These are phyloP conservation scores for Moricandia arvensis DNA, from an alignment of 345 rosid genomes.

Conservation along the genomic window DNA sequence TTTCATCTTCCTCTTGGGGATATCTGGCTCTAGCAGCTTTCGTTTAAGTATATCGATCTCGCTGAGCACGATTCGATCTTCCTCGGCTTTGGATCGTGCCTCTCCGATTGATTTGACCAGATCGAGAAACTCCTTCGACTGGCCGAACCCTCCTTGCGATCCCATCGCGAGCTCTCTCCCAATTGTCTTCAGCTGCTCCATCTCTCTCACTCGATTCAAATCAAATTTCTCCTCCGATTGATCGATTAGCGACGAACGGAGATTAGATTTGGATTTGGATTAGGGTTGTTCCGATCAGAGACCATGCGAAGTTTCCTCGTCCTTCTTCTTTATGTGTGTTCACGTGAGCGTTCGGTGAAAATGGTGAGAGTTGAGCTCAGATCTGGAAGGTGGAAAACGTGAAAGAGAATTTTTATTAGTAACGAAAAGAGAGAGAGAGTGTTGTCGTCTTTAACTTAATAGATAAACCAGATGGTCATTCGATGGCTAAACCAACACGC, in stretches of 20 bases:
- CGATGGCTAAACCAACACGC: not conserved
- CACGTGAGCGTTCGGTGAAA: slow-evolving; percentile 14
- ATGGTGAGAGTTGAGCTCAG: slow-evolving; percentile 17
- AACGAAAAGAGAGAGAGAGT: not conserved
- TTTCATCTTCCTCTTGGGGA: slow-evolving; percentile 95
- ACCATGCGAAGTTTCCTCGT: slow-evolving; percentile 14
- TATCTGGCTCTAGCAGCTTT: slow-evolving; percentile 78
- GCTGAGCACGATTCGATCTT: slow-evolving; percentile 84
- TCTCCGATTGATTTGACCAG: slow-evolving; percentile 98
- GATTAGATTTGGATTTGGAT: not conserved
- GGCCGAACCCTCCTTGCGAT: slow-evolving; percentile 94
- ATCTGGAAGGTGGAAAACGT: slow-evolving; percentile 35
- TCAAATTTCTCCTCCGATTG: slow-evolving; percentile 9
- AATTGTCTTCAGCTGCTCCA: slow-evolving; percentile 97
- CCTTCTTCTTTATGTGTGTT: not conserved
- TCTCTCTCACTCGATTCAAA: slow-evolving; percentile 5
- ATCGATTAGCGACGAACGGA: not conserved
- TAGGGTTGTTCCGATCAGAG: not conserved
- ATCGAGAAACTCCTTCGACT: slow-evolving; percentile 94
- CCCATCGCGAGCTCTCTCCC: slow-evolving; percentile 99
- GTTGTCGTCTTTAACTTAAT: not conserved
- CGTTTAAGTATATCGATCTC: slow-evolving; percentile 94
- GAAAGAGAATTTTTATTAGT: not conserved
- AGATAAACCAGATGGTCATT: slow-evolving; percentile 29
- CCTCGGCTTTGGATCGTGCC: slow-evolving; percentile 98